phyloP scores from a whole-genome alignment of 331 rosid species.

The Malus hybrid region DNA sequence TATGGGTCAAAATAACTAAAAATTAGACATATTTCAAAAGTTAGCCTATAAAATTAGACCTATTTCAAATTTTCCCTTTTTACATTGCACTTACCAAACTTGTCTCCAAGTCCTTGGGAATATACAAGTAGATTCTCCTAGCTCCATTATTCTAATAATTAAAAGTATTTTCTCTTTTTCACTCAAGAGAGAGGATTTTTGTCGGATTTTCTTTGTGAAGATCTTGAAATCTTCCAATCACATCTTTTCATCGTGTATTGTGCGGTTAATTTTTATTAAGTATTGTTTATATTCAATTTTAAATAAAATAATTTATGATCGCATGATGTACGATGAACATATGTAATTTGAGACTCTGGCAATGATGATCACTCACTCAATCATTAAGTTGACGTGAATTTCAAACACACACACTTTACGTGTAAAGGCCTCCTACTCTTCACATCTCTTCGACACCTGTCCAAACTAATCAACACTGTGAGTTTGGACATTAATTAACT shows the following conservation, averaged over 20 bases:
- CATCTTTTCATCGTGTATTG: rapidly evolving
- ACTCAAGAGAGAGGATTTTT: no score
- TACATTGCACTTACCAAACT: no score
- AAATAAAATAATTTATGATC: no score
- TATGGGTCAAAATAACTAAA: no score
- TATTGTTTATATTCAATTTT: no score
- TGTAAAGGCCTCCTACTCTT: background rate
- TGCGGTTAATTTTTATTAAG: rapidly evolving
- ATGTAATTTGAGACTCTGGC: no score
- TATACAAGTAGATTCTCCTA: background rate
- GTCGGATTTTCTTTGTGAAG: no score
- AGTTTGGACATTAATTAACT: background rate
- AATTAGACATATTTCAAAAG: no score
- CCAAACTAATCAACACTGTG: background rate
- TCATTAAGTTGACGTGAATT: background rate
- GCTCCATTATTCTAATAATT: background rate
- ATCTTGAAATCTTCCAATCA: no score
- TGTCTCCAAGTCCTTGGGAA: background rate
- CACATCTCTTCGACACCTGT: background rate
- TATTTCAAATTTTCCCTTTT: no score
- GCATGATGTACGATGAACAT: rapidly evolving
- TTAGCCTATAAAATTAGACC: no score
- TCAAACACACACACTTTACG: background rate
- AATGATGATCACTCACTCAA: no score
- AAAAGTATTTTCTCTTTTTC: background rate